Evolutionary conservation across 768 basidiomycete genomes (phyloP).

Genomic region (Leucosporidium creatinivorum): DNA sequence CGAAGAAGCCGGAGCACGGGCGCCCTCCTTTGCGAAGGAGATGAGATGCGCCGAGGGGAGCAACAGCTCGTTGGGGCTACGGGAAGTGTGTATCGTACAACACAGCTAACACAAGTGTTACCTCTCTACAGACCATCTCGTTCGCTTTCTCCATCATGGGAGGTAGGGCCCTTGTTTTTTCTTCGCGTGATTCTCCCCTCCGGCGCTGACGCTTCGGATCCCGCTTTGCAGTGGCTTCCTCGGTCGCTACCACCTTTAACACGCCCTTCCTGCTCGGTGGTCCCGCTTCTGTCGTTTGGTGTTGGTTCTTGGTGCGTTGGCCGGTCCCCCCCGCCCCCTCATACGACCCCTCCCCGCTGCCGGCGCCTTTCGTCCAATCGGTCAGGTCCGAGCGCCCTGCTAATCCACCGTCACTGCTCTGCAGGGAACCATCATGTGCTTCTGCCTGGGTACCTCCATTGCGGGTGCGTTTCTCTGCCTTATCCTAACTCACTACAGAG

Average conservation of each 20-base stretch:
- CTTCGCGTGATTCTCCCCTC: neutral
- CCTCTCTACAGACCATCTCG: slow-evolving; percentile 38
- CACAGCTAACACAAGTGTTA: slow-evolving; percentile 1
- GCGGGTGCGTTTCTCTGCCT: slow-evolving; percentile 26
- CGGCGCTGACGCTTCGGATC: too few species aligned
- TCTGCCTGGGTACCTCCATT: slow-evolving; percentile 33
- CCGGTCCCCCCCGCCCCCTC: slow-evolving; percentile 5
- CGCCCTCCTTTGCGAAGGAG: too few species aligned
- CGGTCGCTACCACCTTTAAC: slow-evolving; percentile 45
- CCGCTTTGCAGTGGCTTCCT: slow-evolving; percentile 34
- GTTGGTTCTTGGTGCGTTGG: slow-evolving; percentile 43
- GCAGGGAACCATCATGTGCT: slow-evolving; percentile 31
- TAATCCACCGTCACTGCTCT: too few species aligned
- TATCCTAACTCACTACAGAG: too few species aligned
- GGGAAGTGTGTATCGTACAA: neutral
- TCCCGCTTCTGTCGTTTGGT: slow-evolving; percentile 45
- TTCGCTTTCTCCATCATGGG: slow-evolving; percentile 38
- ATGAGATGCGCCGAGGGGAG: too few species aligned
- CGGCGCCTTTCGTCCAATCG: too few species aligned
- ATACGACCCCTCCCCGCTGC: too few species aligned
- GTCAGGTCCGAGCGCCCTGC: too few species aligned
- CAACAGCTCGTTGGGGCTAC: too few species aligned
- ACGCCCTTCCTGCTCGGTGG: slow-evolving; percentile 44
- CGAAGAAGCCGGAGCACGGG: too few species aligned
- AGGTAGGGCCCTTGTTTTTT: neutral